Evolutionary conservation across 202 grass and related monocot species (phyloP), one percentile per base, ranked within the genome.

Genomic region (Schoenoplectus tabernaemontani): DNA sequence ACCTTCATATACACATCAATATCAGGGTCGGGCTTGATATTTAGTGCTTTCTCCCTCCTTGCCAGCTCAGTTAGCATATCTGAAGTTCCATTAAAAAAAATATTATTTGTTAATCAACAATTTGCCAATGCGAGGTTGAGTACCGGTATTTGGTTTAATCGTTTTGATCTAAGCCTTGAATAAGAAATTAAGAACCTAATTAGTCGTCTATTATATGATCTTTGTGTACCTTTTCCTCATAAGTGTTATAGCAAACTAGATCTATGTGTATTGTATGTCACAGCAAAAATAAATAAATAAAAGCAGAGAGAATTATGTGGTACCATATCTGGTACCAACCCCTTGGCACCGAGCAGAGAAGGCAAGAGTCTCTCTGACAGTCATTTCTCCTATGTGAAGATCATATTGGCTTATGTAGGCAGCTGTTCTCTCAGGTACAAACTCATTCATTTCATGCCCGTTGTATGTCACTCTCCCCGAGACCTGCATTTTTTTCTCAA

Each of bases 1-100:
- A 87, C 85, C 80, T 87, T 87, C 85, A 87, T 87, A 13, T 83
- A 87, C 56, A 87, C 64, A 83, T 87, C 85, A 22, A 87, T 22
- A 28, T 87, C 85, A 4, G 80, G 81, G 56, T 87, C 80, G 3
- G 85, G 85, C 30, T 83, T 87, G 36, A 87, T 83, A 59, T 87
- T 87, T 71, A 61, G 66, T 12, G 54, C 56, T 32, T 87, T 87
- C 80, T 87, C 85, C 41, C 85, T 83, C 9, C 85, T 74, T 41
- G 85, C 71, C 12, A 87, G 50, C 56, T 87, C 85, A 57, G 81
- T 87, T 48, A 87, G 68, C 85, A 87, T 87, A 30, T 81, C 84
- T 81, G 69, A 33, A n/a, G 7, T 79, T 79, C 1, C 5, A 28
- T 28, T 61, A 54, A 53, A 34, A 42, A 11, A 22, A 6, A 53